phyloP scores from a whole-genome alignment of 441 rosid species.

The Breynia disticha region DNA sequence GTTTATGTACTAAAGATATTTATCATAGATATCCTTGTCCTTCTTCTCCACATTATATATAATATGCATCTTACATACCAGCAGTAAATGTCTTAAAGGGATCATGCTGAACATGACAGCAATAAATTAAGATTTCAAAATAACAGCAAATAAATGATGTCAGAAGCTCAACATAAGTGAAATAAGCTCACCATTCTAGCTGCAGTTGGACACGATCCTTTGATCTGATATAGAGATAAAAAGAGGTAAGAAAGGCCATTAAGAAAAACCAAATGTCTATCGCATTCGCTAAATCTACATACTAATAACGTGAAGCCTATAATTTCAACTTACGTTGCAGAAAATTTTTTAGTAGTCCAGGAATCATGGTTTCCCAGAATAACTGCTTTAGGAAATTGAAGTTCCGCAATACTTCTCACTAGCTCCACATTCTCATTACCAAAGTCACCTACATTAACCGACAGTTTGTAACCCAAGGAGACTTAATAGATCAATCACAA shows the following conservation, averaged over 20 bases:
- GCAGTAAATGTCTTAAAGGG: not conserved
- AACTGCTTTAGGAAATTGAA: slow-evolving; percentile 64
- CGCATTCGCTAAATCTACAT: not conserved
- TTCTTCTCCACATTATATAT: not conserved
- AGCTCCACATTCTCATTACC: slow-evolving; percentile 69
- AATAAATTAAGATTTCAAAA: not conserved
- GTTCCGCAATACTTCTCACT: slow-evolving; percentile 54
- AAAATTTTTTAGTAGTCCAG: slow-evolving; percentile 58
- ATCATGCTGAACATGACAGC: not conserved
- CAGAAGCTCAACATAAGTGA: not conserved
- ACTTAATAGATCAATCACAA: not conserved
- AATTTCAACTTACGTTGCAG: slow-evolving; percentile 37
- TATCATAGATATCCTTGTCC: not conserved
- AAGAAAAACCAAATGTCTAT: not conserved
- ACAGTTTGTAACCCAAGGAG: not conserved
- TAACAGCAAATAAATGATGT: not conserved
- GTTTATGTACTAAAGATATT: slow-evolving; percentile 3
- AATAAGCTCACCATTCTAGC: slow-evolving; percentile 64
- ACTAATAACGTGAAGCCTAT: not conserved
- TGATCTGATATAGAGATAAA: slow-evolving; percentile 29
- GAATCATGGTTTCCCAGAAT: slow-evolving; percentile 89
- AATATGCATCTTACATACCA: not conserved
- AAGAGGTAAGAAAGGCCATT: not conserved
- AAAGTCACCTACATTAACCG: slow-evolving; percentile 62
- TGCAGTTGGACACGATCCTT: slow-evolving; percentile 63